Evolutionary conservation across 495 filamentous ascomycete species (phyloP).

Genomic region (Aspergillus indologenus): DNA sequence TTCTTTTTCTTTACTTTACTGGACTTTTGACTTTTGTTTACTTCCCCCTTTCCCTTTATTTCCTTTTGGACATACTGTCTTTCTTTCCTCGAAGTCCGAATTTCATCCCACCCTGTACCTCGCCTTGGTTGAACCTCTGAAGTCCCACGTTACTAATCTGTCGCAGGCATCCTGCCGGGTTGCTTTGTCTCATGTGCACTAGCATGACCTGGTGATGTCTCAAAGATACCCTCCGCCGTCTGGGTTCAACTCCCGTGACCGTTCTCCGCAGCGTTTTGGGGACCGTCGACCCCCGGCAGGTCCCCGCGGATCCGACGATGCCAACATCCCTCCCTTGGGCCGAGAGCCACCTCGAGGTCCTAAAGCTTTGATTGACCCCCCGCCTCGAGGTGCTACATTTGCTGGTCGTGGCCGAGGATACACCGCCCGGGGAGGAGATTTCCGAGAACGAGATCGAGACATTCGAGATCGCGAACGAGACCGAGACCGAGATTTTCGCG

Average conservation of each 20-base stretch:
- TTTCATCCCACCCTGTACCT: neutral
- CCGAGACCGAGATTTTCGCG: conserved; percentile 40
- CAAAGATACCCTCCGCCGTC: conserved; percentile 45
- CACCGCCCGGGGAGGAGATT: conserved; percentile 55
- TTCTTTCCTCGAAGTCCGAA: neutral
- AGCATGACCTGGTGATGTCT: conserved; percentile 51
- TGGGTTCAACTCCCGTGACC: conserved; percentile 49
- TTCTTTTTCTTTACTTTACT: no score
- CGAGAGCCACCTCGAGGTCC: conserved; percentile 67
- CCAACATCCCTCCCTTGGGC: conserved; percentile 32
- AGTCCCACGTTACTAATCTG: conserved; percentile 18
- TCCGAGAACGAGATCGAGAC: conserved; percentile 59
- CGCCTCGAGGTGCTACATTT: conserved; percentile 53
- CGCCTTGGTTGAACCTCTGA: neutral
- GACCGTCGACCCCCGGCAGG: conserved; percentile 43
- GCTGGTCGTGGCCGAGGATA: conserved; percentile 47
- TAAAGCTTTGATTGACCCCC: conserved; percentile 62
- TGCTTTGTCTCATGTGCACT: conserved; percentile 17
- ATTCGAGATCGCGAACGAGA: conserved; percentile 41
- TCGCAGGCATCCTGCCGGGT: conserved; percentile 23
- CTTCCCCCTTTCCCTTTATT: conserved; percentile 11
- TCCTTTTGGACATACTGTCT: neutral
- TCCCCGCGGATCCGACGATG: conserved; percentile 42
- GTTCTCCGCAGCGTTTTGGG: conserved; percentile 45
- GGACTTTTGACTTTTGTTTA: no score